Percentiles rank a stretch among this genome's conserved stretches.
These are phyloP conservation scores for Epicoccum nigrum DNA, from an alignment of 2,329 filamentous ascomycete species.

Conservation along the genomic window DNA sequence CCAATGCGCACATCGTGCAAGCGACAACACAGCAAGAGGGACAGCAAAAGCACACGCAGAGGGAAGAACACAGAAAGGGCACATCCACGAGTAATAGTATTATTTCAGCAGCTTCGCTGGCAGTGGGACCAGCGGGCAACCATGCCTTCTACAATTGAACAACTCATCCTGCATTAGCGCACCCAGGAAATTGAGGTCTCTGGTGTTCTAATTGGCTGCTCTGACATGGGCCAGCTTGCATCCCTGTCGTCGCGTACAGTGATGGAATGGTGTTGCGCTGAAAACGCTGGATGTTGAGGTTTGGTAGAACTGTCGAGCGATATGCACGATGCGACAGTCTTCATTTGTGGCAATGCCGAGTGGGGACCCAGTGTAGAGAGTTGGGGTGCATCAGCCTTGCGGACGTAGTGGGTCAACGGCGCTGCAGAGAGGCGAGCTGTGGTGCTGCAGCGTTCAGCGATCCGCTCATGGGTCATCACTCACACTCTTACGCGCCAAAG, in stretches of 20 bases:
- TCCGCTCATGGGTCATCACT: background rate
- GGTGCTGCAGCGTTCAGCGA: constrained; percentile 2
- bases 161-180: constrained; percentile 50
- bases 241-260: constrained; percentile 16
- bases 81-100: constrained; percentile 25
- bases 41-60: constrained; percentile 13
- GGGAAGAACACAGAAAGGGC: constrained; percentile 12
- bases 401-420: constrained; percentile 11
- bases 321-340: background rate
- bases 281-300: background rate
- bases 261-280: constrained; percentile 13
- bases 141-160: constrained; percentile 42
- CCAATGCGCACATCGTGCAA: background rate
- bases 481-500: too few species aligned
- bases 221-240: constrained; percentile 7
- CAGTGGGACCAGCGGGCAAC: constrained; percentile 33
- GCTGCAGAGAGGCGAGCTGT: constrained; percentile 5
- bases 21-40: constrained; percentile 12
- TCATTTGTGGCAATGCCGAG: too few species aligned
- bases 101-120: constrained; percentile 35
- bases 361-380: background rate
- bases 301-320: background rate
- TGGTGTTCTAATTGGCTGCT: constrained; percentile 30
- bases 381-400: constrained; percentile 16
- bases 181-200: constrained; percentile 32